These are phyloP conservation scores for Xanthoconium stramineum DNA, from an alignment of 768 basidiomycete genomes.

Conservation along the genomic window DNA sequence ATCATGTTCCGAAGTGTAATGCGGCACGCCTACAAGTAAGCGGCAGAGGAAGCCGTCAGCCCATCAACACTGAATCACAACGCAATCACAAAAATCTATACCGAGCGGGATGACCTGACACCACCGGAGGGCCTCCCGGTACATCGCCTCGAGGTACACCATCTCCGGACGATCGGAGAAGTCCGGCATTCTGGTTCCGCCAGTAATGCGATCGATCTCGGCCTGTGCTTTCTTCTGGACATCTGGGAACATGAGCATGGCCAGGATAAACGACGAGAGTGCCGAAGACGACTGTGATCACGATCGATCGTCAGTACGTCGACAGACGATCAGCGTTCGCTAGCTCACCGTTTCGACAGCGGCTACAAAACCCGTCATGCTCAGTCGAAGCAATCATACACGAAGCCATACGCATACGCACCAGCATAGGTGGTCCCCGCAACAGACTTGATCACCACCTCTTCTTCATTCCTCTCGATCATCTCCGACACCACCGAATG, in stretches of 20 bases:
- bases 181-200: constrained; percentile 12
- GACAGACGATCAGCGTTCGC: neutral
- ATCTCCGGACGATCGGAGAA: constrained; percentile 22
- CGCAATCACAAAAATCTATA: neutral
- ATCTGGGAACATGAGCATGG: constrained; percentile 25
- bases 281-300: constrained; percentile 19
- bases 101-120: constrained; percentile 24
- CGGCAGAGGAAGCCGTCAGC: too few relatives aligned
- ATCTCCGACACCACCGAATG: constrained; percentile 22
- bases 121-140: constrained; percentile 24
- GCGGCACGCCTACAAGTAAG: constrained; percentile 24
- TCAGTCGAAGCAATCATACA: neutral
- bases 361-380: neutral
- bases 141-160: constrained; percentile 24
- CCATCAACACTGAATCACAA: neutral
- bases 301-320: neutral
- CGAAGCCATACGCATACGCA: neutral
- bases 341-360: constrained; percentile 22
- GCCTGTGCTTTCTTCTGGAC: constrained; percentile 24
- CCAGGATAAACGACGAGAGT: constrained; percentile 26
- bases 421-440: constrained; percentile 32
- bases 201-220: constrained; percentile 25
- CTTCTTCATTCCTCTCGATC: constrained; percentile 26
- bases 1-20: constrained; percentile 18
- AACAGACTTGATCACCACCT: constrained; percentile 27